phyloP scores from a whole-genome alignment of 2,329 filamentous ascomycete species.

The Aspergillus spinulosporus region DNA sequence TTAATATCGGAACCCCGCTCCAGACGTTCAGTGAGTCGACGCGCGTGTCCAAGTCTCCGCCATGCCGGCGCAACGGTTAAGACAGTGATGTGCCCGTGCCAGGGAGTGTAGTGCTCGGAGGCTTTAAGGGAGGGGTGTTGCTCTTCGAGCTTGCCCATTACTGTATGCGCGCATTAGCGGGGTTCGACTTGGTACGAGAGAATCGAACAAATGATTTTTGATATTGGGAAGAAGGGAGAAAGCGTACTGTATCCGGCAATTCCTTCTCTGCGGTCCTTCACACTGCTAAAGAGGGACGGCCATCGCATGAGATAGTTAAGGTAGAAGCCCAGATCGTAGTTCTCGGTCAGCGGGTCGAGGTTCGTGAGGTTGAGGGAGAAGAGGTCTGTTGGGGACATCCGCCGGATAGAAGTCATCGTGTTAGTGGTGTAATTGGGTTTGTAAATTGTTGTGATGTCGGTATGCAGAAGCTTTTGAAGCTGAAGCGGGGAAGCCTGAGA shows the following conservation, averaged over 20 bases:
- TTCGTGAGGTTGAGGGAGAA: constrained; percentile 92
- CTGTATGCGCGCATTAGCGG: constrained; percentile 48
- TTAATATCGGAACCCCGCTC: constrained; percentile 80
- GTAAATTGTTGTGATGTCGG: neutral
- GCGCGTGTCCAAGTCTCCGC: constrained; percentile 82
- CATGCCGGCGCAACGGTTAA: constrained; percentile 87
- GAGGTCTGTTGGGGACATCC: constrained; percentile 80
- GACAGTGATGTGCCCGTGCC: constrained; percentile 97
- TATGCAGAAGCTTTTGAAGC: neutral
- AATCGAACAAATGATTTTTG: neutral
- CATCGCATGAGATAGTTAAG: constrained; percentile 93
- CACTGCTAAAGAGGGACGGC: constrained; percentile 91
- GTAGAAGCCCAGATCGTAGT: constrained; percentile 94
- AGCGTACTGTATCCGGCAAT: constrained; percentile 89
- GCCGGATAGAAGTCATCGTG: constrained; percentile 78
- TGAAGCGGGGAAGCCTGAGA: constrained; percentile 15
- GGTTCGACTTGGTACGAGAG: neutral
- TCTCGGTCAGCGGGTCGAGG: constrained; percentile 94
- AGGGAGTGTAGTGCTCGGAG: constrained; percentile 93
- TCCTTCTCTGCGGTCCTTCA: constrained; percentile 80
- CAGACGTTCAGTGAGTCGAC: constrained; percentile 75
- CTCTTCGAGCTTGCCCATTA: constrained; percentile 95
- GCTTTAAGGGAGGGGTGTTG: constrained; percentile 72
- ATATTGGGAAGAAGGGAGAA: neutral
- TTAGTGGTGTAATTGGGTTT: neutral